Base-by-base conservation (phyloP, 106 monocot species). In the Acorus calamus region DNA sequence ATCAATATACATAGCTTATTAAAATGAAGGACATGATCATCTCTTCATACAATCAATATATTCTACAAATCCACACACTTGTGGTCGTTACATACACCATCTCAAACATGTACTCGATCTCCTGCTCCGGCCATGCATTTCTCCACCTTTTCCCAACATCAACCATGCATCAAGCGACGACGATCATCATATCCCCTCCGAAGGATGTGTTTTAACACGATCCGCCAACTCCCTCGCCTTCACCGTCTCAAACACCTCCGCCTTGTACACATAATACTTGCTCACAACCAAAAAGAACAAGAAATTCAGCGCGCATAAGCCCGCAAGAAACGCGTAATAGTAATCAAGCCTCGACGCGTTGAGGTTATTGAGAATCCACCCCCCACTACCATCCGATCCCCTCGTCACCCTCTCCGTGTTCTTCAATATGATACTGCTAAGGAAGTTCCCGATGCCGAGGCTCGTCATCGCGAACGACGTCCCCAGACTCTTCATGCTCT, bases 351-450 rank as follows among this genome's bases (percentile, higher is more conserved):
- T 82, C 3, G 89, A 86, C 4, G 71, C 77, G 59, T 89, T 89
- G 52, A 89, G 74, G 63, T 89, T 85, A 49, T 84, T 81, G 13
- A 52, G 59, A 7, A 92, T 69, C 86, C 91, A 92, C 11, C 86
- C n/a, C 7, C 49, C 61, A 9, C 42, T 9, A 6, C 66, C n/a
- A 55, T 49, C 47, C 3, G 77, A 79, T 5, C 74, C 49, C 65
- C 62, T 56, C 46, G 55, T 54, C 2, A 84, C 87, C 50, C 81
- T 57, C 10, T 64, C 42, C 12, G 75, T 69, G 59, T 66, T 68
- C 6, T 76, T 79, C 9, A 83, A 78, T 11, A 92, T 49, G 61
- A 81, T 57, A 59, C 81, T 92, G 44, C 86, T 92, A 7, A 92
- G 73, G 69, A 81, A 91, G 56, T 76, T 91, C 1, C 91, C 91